Evolutionary conservation across 768 basidiomycete genomes (phyloP), one percentile per base, ranked within the genome.

Genomic region (Lentinula sp.): DNA sequence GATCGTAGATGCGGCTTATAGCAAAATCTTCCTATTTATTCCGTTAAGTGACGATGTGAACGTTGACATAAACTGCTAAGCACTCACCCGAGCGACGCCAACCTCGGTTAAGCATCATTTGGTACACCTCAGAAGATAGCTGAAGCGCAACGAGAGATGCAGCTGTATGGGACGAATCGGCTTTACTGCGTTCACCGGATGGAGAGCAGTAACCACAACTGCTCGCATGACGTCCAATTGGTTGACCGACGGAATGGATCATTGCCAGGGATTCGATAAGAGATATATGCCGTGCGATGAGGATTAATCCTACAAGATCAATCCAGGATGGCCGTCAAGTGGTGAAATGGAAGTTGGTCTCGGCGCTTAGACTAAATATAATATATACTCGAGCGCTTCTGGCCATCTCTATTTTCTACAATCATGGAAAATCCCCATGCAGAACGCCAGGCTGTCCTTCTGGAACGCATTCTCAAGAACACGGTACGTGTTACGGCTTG

Each of bases 351-450:
- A 33, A 28, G 20, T 28, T 28, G 28, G 4, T 28, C 28, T 28
- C 2, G 4, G 28, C 28, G 28, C 28, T 28, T 28, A 28, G 28
- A 28, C 28, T 28, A 28, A 3, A 28, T 28, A 3, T 28, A 28
- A 28, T 28, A 28, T 28, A 28, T 28, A 28, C 28, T 28, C 28
- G 4, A 28, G 28, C 28, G 28, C 28, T 28, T 28, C 28, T 18
- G 39, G 39, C n/a, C 2, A 23, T 15, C 23, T 28, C 56, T 52
- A 20, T 52, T 46, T 35, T 57, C 20, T 12, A 51, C 55, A 62
- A 43, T 35, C 59, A 96, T 97, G 95, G 93, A 97, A 74, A 96
- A 96, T 72, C 95, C 95, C 20, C 94, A 98, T 66, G 91, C 92
- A 55, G 93, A 95, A 73, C 82, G 91, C 46, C 95, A 98, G 70